Evolutionary conservation across 1,139 yeast genomes (phyloP).

Genomic region (Groenewaldozyma sp.): DNA sequence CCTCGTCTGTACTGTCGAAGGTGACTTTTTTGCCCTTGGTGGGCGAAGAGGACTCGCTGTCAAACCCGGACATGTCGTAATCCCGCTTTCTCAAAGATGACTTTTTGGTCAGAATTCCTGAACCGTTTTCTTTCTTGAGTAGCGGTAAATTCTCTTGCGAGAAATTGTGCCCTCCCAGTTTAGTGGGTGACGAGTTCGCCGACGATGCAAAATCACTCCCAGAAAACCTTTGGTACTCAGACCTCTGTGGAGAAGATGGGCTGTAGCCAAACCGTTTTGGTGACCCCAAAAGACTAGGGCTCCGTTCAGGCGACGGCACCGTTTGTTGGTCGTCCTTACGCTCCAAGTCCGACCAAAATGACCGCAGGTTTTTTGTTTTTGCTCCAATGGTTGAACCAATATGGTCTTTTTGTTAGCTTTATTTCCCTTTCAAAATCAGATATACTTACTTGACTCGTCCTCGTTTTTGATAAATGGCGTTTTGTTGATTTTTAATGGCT

Average conservation of each 20-base stretch:
- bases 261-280: too few relatives aligned
- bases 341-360: conserved; percentile 26
- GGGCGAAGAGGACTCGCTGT: not conserved
- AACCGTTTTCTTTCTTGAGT: too few relatives aligned
- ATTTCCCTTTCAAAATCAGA: not conserved
- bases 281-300: conserved; percentile 6
- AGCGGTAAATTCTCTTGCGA: too few relatives aligned
- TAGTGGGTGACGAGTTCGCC: not conserved
- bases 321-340: conserved; percentile 13
- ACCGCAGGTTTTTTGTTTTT: conserved; percentile 21
- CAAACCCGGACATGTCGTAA: not conserved
- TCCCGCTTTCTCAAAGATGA: not conserved
- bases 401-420: not conserved
- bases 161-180: too few relatives aligned
- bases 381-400: conserved; percentile 10
- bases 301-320: conserved; percentile 11
- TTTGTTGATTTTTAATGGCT: conserved; percentile 2
- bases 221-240: not conserved
- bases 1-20: conserved; percentile 30
- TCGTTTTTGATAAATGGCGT: conserved; percentile 1
- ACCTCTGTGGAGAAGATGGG: not conserved
- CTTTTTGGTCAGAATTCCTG: not conserved
- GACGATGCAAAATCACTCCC: not conserved
- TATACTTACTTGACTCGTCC: not conserved
- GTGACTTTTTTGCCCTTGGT: conserved; percentile 23